A percentile compares a stretch with the other conserved stretches of the same genome.
Evolutionary conservation across 1,284 basidiomycete genomes (phyloP).

Genomic region (Xerocomus minutiporus): DNA sequence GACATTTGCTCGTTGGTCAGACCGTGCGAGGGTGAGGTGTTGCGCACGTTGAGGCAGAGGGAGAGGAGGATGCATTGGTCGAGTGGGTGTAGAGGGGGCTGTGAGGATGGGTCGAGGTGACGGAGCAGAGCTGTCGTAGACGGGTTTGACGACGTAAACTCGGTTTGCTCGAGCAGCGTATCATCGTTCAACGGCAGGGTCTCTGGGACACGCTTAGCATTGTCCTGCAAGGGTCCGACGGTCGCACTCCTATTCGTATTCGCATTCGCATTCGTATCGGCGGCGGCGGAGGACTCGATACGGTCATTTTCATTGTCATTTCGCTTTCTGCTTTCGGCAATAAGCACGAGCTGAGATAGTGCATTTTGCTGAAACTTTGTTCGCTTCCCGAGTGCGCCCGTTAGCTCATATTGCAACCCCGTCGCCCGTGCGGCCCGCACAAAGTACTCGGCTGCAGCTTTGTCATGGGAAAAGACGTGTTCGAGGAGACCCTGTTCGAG

Average conservation of each 20-base stretch:
- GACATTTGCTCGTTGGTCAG: slow-evolving; percentile 87
- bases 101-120: slow-evolving; percentile 77
- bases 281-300: slow-evolving; percentile 1
- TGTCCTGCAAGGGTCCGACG: slow-evolving; percentile 17
- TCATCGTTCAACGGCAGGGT: slow-evolving; percentile 90
- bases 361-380: slow-evolving; percentile 92
- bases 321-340: slow-evolving; percentile 75
- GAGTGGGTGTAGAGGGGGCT: slow-evolving; percentile 83
- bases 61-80: slow-evolving; percentile 89
- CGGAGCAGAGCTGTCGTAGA: slow-evolving; percentile 43
- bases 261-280: background rate
- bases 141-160: slow-evolving; percentile 73
- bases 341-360: slow-evolving; percentile 87
- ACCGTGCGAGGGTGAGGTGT: slow-evolving; percentile 82
- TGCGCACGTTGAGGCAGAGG: slow-evolving; percentile 85
- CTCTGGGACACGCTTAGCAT: slow-evolving; percentile 56
- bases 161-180: slow-evolving; percentile 90
- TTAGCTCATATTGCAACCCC: slow-evolving; percentile 85
- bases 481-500: slow-evolving; percentile 82
- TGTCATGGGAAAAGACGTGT: slow-evolving; percentile 73
- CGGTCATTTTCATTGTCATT: slow-evolving; percentile 35
- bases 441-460: slow-evolving; percentile 75
- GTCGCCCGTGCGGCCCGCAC: slow-evolving; percentile 74
- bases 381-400: slow-evolving; percentile 88
- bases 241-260: background rate